Base-by-base conservation (phyloP, 495 filamentous ascomycete genomes). In the Lentithecium fluviatile region DNA sequence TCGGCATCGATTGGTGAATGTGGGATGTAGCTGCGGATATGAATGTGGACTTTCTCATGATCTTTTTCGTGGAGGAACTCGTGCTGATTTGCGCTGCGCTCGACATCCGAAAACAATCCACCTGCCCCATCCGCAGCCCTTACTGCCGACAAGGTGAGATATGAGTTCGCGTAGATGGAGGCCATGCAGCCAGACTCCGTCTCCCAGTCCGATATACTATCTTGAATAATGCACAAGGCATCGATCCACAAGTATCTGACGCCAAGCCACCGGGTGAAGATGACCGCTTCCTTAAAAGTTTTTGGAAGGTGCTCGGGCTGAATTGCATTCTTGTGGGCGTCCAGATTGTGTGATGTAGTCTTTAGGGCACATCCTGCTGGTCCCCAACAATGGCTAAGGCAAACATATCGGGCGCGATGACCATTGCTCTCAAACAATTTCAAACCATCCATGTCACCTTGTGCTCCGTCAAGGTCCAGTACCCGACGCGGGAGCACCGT, bases 371-470 rank as follows among this genome's bases (percentile, higher is more conserved):
- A n/a, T 10, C 53, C 42, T 34, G 23, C 8, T 2, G 42, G 4
- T 10, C 65, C 65, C 61, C 65, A 68, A 43, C 65, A 68, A 32
- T 68, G 57, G 25, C 49, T 56, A 1, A 68, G 56, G 24, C 49
- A 37, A 2, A 60, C 40, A 36, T 68, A 69, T 13, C 15, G n/a
- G 6, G 15, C 58, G n/a, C 13, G 3, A 6, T 47, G 19, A 11
- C 17, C 2, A 11, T 38, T 7, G 36, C 36, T 15, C 15, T 38
- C 8, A 15, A 38, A 7, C 36, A 38, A 38, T 15, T 15, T 50
- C 19, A n/a, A n/a, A n/a, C n/a, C n/a, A n/a, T n/a, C n/a, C n/a
- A n/a, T n/a, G n/a, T n/a, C n/a, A n/a, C n/a, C n/a, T n/a, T n/a
- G n/a, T n/a, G n/a, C n/a, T n/a, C n/a, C n/a, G n/a, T n/a, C n/a